Evolutionary conservation across 306 rosid species (phyloP).

Genomic region (Quercus aquifolioides): DNA sequence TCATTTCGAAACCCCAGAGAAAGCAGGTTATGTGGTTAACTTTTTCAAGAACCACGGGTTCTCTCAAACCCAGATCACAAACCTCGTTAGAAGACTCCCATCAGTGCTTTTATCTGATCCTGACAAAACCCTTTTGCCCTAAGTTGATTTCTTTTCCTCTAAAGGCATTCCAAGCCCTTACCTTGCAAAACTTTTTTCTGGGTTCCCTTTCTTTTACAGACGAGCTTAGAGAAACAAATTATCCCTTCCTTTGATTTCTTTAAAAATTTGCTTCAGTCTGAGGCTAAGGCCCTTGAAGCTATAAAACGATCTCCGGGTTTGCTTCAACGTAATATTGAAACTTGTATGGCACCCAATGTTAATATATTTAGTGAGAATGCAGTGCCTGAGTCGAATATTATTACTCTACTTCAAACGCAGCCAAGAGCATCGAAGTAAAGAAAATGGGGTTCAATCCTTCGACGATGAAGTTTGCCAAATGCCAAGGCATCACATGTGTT

Average conservation of each 20-base stretch:
- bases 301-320: neutral
- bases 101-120: neutral
- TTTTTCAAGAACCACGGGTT: conserved; percentile 21
- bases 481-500: too few relatives aligned
- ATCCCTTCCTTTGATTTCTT: conserved; percentile 22
- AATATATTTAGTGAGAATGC: neutral
- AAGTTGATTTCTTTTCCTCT: conserved; percentile 30
- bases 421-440: conserved; percentile 30
- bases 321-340: too few relatives aligned
- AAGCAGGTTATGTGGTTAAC: conserved; percentile 17
- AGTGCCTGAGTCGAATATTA: conserved; percentile 13
- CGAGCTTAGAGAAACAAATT: conserved; percentile 22
- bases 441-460: conserved; percentile 36
- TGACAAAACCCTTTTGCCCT: conserved; percentile 20
- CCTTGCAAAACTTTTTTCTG: conserved; percentile 3
- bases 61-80: conserved; percentile 7
- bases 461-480: neutral
- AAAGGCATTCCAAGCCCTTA: conserved; percentile 36
- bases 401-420: neutral
- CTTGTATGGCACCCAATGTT: neutral
- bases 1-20: conserved; percentile 12
- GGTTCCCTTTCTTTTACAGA: neutral
- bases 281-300: neutral
- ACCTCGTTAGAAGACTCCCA: conserved; percentile 2
- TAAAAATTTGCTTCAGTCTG: conserved; percentile 13